Evolutionary conservation across 495 filamentous ascomycete genomes (phyloP).

Genomic region (Hypomontagnella monticulosa): DNA sequence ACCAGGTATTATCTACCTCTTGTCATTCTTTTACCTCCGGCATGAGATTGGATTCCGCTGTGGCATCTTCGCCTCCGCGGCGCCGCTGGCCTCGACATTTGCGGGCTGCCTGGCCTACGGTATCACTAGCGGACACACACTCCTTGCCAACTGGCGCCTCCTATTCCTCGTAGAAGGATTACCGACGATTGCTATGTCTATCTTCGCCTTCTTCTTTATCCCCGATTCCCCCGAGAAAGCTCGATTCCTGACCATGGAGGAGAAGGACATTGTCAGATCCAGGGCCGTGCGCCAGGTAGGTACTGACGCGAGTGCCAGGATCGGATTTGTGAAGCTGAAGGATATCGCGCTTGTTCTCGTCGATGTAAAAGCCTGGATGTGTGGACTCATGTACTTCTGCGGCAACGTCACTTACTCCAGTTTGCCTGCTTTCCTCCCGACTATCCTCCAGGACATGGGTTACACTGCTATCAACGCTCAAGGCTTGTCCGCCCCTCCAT

Average conservation of each 20-base stretch:
- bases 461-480: constrained; percentile 75
- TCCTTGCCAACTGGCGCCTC: constrained; percentile 76
- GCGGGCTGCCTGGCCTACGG: constrained; percentile 81
- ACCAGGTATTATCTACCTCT: constrained; percentile 72
- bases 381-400: constrained; percentile 55
- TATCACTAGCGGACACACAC: constrained; percentile 73
- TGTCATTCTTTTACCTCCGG: constrained; percentile 83
- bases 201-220: constrained; percentile 72
- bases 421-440: constrained; percentile 82
- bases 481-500: constrained; percentile 80
- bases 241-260: constrained; percentile 71
- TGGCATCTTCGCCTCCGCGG: constrained; percentile 76
- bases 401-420: constrained; percentile 72
- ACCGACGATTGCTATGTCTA: constrained; percentile 68
- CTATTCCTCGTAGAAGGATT: constrained; percentile 82
- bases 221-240: constrained; percentile 74
- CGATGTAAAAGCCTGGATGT: constrained; percentile 63
- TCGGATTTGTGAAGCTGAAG: constrained; percentile 62
- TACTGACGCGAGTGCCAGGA: constrained; percentile 52
- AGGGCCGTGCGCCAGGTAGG: constrained; percentile 69
- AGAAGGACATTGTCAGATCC: constrained; percentile 72
- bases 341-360: constrained; percentile 65
- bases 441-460: constrained; percentile 79
- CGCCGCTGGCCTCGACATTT: constrained; percentile 80
- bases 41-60: constrained; percentile 77